Evolutionary conservation across 2,329 filamentous ascomycete species (phyloP), one percentile per base, ranked within the genome.

Genomic region (Fusarium sp.): DNA sequence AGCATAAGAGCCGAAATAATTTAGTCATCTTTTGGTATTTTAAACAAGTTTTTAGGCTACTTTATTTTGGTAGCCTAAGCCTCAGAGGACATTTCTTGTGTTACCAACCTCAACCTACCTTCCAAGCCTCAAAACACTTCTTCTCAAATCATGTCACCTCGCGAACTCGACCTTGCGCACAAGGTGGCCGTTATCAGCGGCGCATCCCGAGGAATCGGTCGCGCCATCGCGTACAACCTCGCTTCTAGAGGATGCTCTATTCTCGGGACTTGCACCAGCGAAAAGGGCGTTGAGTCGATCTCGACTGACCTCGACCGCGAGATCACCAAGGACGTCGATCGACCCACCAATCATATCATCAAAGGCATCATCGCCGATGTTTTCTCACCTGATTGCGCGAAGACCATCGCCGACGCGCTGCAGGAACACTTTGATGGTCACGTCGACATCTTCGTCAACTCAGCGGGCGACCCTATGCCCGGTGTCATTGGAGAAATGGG

Each of bases 401-500:
- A 60, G 6, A 68, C 30, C 2, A 76, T 81, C 16, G 75, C 77
- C 10, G 65, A 77, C 18, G 68, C 71, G 5, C 30, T 80, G 1
- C 30, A 40, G 0, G 8, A 61, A 5, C 47, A 68, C 2, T 78
- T 80, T 51, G 30, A 53, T 8, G 59, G 73, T 37, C 72, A 56
- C 1, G 66, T 81, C 1, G 75, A 80, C 23, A 80, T 81, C 30
- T 78, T 80, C 6, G 49, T 81, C 27, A 80, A 77, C 30, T 78
- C 72, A 1, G 78, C 79, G 1, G 53, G 76, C 1, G 78, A 79
- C 28, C 66, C 76, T 0, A 73, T 74, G 65, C 68, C 77, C 0
- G 77, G 75, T 2, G 43, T 32, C 0, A 72, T 80, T 3, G 79
- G 79, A 1, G 67, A 75, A 2, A 73, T 79, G 68, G 49, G 48